Percentiles rank a stretch among this genome's conserved stretches.
phyloP scores from a whole-genome alignment of 164 flowering plant species.

The Vitis rotundifolia region DNA sequence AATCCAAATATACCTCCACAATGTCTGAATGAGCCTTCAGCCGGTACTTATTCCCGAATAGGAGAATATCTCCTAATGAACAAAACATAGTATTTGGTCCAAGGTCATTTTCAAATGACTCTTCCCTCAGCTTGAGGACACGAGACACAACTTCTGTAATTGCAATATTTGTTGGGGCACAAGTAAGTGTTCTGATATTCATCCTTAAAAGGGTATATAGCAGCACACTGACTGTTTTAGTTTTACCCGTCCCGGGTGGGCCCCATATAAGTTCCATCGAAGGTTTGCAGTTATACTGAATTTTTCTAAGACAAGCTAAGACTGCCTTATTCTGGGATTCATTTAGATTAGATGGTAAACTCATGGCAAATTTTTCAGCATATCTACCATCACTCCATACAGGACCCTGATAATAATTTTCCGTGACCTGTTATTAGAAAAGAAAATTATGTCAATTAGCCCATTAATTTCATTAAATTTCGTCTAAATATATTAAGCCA shows the following conservation, averaged over 20 bases:
- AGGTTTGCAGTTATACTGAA: conserved; percentile 2
- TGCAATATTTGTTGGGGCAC: conserved; percentile 26
- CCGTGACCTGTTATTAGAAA: conserved; percentile 32
- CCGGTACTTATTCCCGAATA: conserved; percentile 8
- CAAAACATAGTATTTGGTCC: background rate
- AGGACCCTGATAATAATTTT: conserved; percentile 28
- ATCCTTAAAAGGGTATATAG: conserved; percentile 16
- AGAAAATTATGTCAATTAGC: too few species aligned
- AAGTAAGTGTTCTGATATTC: conserved; percentile 14
- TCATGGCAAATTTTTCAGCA: conserved; percentile 2
- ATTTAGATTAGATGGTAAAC: conserved; percentile 33
- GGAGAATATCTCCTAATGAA: conserved; percentile 12
- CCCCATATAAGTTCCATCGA: conserved; percentile 36
- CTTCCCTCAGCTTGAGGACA: conserved; percentile 1
- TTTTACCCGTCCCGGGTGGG: conserved; percentile 51
- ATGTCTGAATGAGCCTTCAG: background rate
- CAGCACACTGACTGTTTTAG: conserved; percentile 28
- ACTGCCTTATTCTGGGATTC: conserved; percentile 46
- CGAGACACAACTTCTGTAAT: conserved; percentile 13
- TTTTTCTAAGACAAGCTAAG: conserved; percentile 2
- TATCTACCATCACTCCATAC: background rate
- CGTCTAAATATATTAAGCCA: too few species aligned
- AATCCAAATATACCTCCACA: conserved; percentile 9
- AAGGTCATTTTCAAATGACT: background rate
- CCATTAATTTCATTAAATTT: too few species aligned